Conservation (phyloP, 2,329 filamentous ascomycete species). For the Paracoccidioides lutzii region DNA sequence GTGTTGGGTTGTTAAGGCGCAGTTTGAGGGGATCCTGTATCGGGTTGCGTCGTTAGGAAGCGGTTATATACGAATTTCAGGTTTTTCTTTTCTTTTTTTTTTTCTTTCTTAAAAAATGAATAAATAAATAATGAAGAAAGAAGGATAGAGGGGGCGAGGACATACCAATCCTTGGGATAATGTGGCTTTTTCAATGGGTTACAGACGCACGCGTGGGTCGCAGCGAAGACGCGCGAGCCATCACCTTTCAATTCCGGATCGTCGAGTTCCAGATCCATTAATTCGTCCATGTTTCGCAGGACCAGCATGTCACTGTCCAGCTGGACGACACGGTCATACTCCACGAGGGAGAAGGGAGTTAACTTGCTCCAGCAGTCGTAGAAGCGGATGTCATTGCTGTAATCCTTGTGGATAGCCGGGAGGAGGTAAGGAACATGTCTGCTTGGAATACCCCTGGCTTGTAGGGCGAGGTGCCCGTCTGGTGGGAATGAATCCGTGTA, state of each 20-base stretch:
- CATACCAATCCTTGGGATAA: conserved; percentile 61
- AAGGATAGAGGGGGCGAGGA: background rate
- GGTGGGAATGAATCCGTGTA: conserved; percentile 66
- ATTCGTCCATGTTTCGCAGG: conserved; percentile 74
- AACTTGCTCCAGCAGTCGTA: conserved; percentile 87
- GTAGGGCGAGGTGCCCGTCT: conserved; percentile 55
- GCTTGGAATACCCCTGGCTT: conserved; percentile 54
- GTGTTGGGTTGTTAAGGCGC: conserved; percentile 49
- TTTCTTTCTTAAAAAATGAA: too few species aligned
- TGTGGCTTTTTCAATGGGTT: conserved; percentile 67
- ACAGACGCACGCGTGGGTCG: conserved; percentile 73
- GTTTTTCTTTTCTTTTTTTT: background rate
- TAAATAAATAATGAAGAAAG: background rate
- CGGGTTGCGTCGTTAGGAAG: background rate
- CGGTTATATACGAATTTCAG: background rate
- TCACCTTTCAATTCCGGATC: conserved; percentile 36
- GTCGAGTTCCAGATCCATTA: conserved; percentile 73
- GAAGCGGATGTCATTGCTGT: conserved; percentile 67
- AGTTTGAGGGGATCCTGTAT: conserved; percentile 42
- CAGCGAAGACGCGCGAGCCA: conserved; percentile 61
- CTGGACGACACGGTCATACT: conserved; percentile 70
- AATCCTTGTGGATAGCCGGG: conserved; percentile 53
- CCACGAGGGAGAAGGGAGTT: conserved; percentile 58
- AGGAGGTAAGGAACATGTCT: conserved; percentile 61
- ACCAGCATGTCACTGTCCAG: conserved; percentile 84